Conservation (phyloP, 1,284 basidiomycete genomes). For the Gomphus sp. region DNA sequence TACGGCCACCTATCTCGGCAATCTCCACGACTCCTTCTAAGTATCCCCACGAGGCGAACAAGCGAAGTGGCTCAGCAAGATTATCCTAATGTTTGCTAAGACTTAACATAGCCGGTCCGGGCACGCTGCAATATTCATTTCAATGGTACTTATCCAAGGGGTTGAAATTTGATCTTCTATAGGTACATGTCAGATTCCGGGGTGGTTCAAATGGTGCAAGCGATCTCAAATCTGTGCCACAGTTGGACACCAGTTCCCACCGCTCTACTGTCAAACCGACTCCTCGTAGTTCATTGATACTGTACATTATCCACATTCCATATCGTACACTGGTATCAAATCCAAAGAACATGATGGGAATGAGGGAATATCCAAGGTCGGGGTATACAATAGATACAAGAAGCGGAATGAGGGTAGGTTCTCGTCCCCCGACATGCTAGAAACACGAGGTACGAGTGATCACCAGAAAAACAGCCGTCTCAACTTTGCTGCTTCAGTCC, state of each 20-base stretch:
- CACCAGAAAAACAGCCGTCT: slow-evolving; percentile 6
- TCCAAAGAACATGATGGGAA: not conserved
- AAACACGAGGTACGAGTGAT: slow-evolving; percentile 3
- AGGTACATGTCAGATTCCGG: not conserved
- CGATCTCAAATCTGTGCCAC: not conserved
- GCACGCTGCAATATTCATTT: not conserved
- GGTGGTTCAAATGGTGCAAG: not conserved
- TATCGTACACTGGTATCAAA: slow-evolving; percentile 2
- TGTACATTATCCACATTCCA: not conserved
- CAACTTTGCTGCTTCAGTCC: slow-evolving; percentile 3
- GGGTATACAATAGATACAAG: slow-evolving; percentile 8
- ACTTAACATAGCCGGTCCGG: not conserved
- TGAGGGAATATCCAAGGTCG: not conserved
- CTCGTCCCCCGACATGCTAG: not conserved
- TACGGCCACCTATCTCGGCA: not conserved
- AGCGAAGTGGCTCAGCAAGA: not conserved
- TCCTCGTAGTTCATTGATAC: not conserved
- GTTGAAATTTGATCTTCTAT: not conserved
- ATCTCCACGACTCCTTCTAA: not conserved
- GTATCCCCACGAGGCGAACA: not conserved
- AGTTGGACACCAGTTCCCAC: not conserved
- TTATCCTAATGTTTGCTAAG: no score
- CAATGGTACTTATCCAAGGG: not conserved
- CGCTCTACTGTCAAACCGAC: not conserved
- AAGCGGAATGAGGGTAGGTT: not conserved